Conservation (phyloP, 2,329 filamentous ascomycete species). For the Stagonosporopsis rhizophila region DNA sequence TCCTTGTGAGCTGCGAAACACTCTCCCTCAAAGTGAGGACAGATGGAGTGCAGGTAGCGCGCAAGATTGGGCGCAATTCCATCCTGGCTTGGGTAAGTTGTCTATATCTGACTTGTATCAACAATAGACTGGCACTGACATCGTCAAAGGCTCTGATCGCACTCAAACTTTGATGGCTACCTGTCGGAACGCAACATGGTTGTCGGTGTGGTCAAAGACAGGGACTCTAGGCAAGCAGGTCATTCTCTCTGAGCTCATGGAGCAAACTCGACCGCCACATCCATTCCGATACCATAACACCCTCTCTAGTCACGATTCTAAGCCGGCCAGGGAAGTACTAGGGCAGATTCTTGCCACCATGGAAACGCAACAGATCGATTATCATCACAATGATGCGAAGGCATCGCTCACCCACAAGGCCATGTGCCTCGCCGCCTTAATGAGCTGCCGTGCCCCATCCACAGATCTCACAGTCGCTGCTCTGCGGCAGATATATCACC, state of each 20-base stretch:
- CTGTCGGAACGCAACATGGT: neutral
- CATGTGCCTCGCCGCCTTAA: neutral
- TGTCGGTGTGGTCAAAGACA: slow-evolving; percentile 4
- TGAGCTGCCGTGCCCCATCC: neutral
- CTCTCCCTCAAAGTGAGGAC: slow-evolving; percentile 2
- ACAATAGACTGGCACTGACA: neutral
- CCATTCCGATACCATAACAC: neutral
- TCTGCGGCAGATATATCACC: neutral
- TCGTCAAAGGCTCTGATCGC: neutral
- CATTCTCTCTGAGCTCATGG: slow-evolving; percentile 3
- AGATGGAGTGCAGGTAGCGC: neutral
- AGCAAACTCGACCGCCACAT: neutral
- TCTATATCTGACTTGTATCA: neutral
- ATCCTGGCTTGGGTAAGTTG: neutral
- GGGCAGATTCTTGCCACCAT: neutral
- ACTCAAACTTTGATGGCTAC: neutral
- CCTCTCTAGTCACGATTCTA: neutral
- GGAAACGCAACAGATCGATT: neutral
- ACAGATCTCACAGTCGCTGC: neutral
- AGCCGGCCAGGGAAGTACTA: neutral
- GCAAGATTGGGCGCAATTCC: slow-evolving; percentile 2
- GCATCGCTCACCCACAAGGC: neutral
- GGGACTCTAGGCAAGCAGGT: slow-evolving; percentile 3
- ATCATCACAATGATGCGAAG: neutral
- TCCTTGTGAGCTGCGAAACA: neutral